phyloP scores from a whole-genome alignment of 208 protist genomes.

The Crithidia acanthocephali region DNA sequence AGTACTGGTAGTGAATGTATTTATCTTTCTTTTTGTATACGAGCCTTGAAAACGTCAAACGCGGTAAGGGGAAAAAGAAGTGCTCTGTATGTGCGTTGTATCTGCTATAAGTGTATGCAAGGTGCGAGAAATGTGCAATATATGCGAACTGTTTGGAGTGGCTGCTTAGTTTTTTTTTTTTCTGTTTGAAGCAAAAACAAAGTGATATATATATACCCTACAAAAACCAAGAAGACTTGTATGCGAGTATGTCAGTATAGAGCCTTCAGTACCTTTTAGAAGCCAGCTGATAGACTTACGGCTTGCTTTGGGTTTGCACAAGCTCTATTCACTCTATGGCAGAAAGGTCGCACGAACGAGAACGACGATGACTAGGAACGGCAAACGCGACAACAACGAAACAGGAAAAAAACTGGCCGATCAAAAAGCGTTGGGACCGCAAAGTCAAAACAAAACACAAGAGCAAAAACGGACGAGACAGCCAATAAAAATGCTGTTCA shows the following conservation, averaged over 20 bases:
- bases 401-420: no score
- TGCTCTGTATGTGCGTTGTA: neutral
- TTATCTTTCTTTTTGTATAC: no score
- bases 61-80: no score
- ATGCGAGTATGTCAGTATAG: neutral
- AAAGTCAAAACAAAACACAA: no score
- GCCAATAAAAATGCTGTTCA: no score
- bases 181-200: constrained; percentile 9
- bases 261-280: neutral
- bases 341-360: neutral
- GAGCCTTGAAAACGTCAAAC: no score
- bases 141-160: neutral
- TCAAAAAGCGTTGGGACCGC: no score
- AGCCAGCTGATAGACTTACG: neutral
- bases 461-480: no score
- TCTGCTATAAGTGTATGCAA: constrained; percentile 3
- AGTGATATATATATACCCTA: neutral
- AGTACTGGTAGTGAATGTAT: no score
- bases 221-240: no score
- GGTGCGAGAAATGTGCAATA: neutral
- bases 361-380: neutral
- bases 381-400: neutral
- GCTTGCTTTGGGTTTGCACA: neutral
- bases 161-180: constrained; percentile 15
- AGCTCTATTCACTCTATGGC: neutral